Evolutionary conservation across 2,329 filamentous ascomycete genomes (phyloP).

Genomic region (Apiospora sp.): DNA sequence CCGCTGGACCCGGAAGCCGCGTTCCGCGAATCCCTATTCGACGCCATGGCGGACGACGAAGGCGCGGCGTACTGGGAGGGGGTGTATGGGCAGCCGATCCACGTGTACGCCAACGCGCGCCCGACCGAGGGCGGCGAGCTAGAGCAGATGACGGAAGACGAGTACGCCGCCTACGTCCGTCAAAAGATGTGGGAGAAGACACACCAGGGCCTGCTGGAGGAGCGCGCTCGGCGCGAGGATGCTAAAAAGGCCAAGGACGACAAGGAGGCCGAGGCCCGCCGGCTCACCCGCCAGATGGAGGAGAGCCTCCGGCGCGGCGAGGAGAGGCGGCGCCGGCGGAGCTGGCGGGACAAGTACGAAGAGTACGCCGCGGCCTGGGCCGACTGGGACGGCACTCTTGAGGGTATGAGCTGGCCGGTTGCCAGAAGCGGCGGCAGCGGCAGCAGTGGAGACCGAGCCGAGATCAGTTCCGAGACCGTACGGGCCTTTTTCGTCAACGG

Average conservation of each 20-base stretch:
- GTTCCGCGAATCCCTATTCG: conserved; percentile 94
- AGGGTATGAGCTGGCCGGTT: conserved; percentile 75
- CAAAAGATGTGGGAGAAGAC: conserved; percentile 96
- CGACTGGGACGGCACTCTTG: conserved; percentile 53
- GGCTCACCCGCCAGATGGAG: conserved; percentile 71
- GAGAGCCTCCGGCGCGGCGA: conserved; percentile 72
- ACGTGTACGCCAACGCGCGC: conserved; percentile 71
- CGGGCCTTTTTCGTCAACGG: conserved; percentile 68
- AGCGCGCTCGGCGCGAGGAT: conserved; percentile 69
- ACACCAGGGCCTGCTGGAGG: conserved; percentile 82
- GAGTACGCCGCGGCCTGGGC: conserved; percentile 72
- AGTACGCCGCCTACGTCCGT: conserved; percentile 87
- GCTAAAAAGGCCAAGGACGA: conserved; percentile 54
- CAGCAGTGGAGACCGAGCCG: conserved; percentile 59
- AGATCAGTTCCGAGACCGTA: conserved; percentile 35
- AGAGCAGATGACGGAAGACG: conserved; percentile 90
- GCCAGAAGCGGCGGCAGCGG: conserved; percentile 33
- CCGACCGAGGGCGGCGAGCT: conserved; percentile 59
- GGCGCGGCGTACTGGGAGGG: conserved; percentile 94
- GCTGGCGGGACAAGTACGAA: conserved; percentile 68
- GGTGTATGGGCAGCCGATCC: conserved; percentile 95
- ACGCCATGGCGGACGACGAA: conserved; percentile 96
- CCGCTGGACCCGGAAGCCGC: conserved; percentile 74
- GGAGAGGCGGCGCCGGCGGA: conserved; percentile 63
- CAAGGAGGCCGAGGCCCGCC: conserved; percentile 46